These are phyloP conservation scores for Bryum argenteum DNA, from an alignment of 225 moss, liverwort and hornwort species.

Conservation along the genomic window DNA sequence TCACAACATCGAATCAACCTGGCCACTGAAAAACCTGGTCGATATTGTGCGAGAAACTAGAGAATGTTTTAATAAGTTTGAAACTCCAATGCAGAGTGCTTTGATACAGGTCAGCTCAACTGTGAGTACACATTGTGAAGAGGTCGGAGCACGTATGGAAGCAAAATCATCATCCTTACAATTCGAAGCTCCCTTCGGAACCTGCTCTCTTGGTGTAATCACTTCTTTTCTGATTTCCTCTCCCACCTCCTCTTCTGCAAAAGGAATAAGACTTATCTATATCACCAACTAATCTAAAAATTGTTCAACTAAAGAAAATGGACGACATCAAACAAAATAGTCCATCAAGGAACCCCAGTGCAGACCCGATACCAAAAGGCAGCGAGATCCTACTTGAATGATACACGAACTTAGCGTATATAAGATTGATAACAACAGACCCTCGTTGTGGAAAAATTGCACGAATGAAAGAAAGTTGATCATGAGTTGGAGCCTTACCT, in stretches of 20 bases:
- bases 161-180: not conserved
- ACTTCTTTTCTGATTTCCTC: conserved; percentile 41
- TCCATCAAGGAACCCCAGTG: too few relatives aligned
- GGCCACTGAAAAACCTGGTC: too few relatives aligned
- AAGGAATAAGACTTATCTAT: not conserved
- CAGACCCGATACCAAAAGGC: too few relatives aligned
- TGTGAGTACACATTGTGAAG: not conserved
- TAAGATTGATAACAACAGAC: too few relatives aligned
- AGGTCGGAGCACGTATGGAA: not conserved
- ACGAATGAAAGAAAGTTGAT: too few relatives aligned
- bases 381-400: too few relatives aligned
- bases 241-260: conserved; percentile 51
- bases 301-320: too few relatives aligned
- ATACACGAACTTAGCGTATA: too few relatives aligned
- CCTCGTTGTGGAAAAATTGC: too few relatives aligned
- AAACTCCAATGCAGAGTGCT: conserved; percentile 15
- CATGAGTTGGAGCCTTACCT: conserved; percentile 35
- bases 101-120: not conserved
- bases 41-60: not conserved
- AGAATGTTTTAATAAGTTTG: not conserved
- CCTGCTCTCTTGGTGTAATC: conserved; percentile 2
- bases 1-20: too few relatives aligned
- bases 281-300: too few relatives aligned
- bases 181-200: not conserved
- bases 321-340: too few relatives aligned